A percentile compares a stretch with the other conserved stretches of the same genome.
Conservation (phyloP, 2,329 filamentous ascomycete genomes). For the Diplocarpon rosae region DNA sequence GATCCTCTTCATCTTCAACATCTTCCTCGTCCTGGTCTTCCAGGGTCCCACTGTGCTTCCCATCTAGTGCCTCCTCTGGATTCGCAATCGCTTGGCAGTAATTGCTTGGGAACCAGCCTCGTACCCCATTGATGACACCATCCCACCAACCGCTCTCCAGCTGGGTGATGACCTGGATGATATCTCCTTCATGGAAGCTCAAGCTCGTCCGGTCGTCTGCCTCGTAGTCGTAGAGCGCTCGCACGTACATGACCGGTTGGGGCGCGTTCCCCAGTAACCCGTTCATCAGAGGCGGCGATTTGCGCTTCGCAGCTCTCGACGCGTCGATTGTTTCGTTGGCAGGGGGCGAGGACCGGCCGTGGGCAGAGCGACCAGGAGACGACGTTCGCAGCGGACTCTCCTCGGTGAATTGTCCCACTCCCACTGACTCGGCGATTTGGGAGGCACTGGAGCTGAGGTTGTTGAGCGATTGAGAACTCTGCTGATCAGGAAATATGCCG, state of each 20-base stretch:
- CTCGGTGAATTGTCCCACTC: constrained; percentile 13
- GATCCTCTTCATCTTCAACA: constrained; percentile 53
- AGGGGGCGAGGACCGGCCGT: constrained; percentile 11
- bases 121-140: constrained; percentile 89
- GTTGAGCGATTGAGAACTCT: constrained; percentile 18
- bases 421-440: constrained; percentile 12
- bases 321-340: no score
- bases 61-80: constrained; percentile 60
- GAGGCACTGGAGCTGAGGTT: constrained; percentile 6
- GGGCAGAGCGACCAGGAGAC: constrained; percentile 9
- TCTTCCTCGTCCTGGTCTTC: constrained; percentile 48
- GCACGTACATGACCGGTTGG: constrained; percentile 72
- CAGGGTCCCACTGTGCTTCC: constrained; percentile 42
- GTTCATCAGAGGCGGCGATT: constrained; percentile 40
- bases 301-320: constrained; percentile 17
- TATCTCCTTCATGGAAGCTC: constrained; percentile 92
- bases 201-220: constrained; percentile 93
- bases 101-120: constrained; percentile 98
- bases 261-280: constrained; percentile 48
- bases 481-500: constrained; percentile 24
- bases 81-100: constrained; percentile 83
- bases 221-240: constrained; percentile 94
- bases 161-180: constrained; percentile 97
- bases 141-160: constrained; percentile 99
- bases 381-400: constrained; percentile 11